Conservation (phyloP, 1,139 yeast species). For the Suhomyces atakaporum region DNA sequence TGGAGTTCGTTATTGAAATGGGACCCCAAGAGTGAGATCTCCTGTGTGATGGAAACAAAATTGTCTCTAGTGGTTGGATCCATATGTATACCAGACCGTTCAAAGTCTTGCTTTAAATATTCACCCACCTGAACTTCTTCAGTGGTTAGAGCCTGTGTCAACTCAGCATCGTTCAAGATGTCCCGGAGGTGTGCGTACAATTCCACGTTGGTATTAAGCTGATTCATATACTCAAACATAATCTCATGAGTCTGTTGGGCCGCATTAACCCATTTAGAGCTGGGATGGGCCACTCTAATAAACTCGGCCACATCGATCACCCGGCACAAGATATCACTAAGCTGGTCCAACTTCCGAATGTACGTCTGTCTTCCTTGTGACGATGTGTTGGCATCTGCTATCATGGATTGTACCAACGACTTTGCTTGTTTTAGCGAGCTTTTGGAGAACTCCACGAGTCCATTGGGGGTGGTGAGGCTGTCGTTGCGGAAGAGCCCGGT, state of each 20-base stretch:
- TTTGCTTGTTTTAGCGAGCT: slow-evolving; percentile 67
- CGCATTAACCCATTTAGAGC: slow-evolving; percentile 65
- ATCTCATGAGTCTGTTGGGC: slow-evolving; percentile 89
- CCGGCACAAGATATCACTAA: slow-evolving; percentile 86
- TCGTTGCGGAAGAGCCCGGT: slow-evolving; percentile 79
- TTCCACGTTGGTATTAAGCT: slow-evolving; percentile 80
- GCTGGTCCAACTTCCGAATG: slow-evolving; percentile 71
- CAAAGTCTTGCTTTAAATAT: slow-evolving; percentile 79
- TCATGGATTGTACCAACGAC: slow-evolving; percentile 56
- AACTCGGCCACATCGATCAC: slow-evolving; percentile 95
- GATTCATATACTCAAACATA: slow-evolving; percentile 93
- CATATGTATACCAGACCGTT: slow-evolving; percentile 88
- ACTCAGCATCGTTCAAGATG: slow-evolving; percentile 49
- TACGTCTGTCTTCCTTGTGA: slow-evolving; percentile 52
- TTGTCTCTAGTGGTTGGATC: slow-evolving; percentile 63
- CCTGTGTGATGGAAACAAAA: slow-evolving; percentile 79
- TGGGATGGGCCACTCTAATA: slow-evolving; percentile 86
- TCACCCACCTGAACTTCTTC: slow-evolving; percentile 88
- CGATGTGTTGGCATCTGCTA: slow-evolving; percentile 41
- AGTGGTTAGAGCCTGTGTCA: slow-evolving; percentile 43
- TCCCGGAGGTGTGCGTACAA: slow-evolving; percentile 60
- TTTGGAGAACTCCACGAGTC: slow-evolving; percentile 66
- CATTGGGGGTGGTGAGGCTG: slow-evolving; percentile 66
- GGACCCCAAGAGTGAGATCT: slow-evolving; percentile 81
- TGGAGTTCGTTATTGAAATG: slow-evolving; percentile 65